These are phyloP conservation scores for Diaporthe eres DNA, from an alignment of 2,329 filamentous ascomycete species.

Conservation along the genomic window DNA sequence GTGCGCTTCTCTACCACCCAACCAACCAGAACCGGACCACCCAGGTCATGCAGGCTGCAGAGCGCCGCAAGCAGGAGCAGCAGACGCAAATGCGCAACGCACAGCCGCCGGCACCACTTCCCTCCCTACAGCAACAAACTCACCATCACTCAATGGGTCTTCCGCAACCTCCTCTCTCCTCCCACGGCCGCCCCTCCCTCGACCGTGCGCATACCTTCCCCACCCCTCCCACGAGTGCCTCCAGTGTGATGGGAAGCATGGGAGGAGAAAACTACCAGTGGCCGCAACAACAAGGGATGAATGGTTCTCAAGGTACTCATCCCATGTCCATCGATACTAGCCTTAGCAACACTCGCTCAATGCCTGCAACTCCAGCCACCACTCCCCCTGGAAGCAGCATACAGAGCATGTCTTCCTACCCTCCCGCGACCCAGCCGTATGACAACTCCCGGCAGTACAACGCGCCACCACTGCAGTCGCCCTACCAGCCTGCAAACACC, in stretches of 20 bases:
- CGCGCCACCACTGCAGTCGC: constrained; percentile 74
- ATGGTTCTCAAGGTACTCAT: constrained; percentile 73
- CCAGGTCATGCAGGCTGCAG: constrained; percentile 88
- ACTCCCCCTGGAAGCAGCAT: constrained; percentile 86
- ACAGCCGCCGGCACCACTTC: constrained; percentile 68
- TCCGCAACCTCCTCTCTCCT: constrained; percentile 67
- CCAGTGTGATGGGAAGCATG: constrained; percentile 83
- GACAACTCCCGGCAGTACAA: constrained; percentile 85
- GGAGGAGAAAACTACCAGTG: constrained; percentile 86
- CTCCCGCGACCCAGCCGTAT: constrained; percentile 76
- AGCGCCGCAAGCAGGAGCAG: constrained; percentile 81
- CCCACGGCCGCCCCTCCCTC: constrained; percentile 82
- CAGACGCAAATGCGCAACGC: constrained; percentile 74
- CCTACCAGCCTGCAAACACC: constrained; percentile 76
- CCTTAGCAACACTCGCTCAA: constrained; percentile 83
- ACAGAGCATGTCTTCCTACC: constrained; percentile 85
- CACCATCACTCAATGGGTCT: constrained; percentile 72
- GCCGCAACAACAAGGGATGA: constrained; percentile 72
- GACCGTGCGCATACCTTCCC: constrained; percentile 94
- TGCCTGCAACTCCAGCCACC: constrained; percentile 91
- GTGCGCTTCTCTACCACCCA: constrained; percentile 92
- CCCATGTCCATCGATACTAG: constrained; percentile 86
- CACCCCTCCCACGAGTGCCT: constrained; percentile 93
- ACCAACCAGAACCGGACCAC: constrained; percentile 87
- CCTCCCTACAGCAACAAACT: constrained; percentile 77